Conservation (phyloP, 2,329 filamentous ascomycete genomes). For the Aspergillus pseudoglaucus region DNA sequence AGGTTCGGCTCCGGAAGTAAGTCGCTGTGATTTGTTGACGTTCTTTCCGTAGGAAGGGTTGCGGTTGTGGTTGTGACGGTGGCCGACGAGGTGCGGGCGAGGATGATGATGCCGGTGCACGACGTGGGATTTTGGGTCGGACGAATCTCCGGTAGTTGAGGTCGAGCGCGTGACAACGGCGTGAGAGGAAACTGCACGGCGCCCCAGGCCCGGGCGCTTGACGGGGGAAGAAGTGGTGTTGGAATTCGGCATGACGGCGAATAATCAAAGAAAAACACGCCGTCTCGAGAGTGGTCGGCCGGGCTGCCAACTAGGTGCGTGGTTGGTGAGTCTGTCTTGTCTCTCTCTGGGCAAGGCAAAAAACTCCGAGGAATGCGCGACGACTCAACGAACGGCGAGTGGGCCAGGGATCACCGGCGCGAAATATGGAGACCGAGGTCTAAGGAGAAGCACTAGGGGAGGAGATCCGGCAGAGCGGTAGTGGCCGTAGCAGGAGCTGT, state of each 20-base stretch:
- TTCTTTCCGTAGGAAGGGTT: conserved; percentile 41
- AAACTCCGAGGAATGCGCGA: neutral
- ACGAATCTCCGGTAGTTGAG: conserved; percentile 25
- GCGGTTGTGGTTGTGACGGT: conserved; percentile 32
- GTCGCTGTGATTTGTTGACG: conserved; percentile 37
- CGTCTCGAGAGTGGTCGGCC: neutral
- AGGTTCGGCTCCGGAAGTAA: conserved; percentile 25
- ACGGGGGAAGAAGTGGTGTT: conserved; percentile 28
- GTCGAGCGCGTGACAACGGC: conserved; percentile 32
- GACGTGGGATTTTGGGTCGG: conserved; percentile 21
- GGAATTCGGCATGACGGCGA: conserved; percentile 17
- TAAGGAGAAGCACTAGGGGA: neutral
- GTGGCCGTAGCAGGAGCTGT: no score
- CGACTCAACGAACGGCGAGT: neutral
- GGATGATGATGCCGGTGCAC: conserved; percentile 30
- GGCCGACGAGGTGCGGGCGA: conserved; percentile 39
- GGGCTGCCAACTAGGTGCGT: neutral
- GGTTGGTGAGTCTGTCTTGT: neutral
- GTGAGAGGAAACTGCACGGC: conserved; percentile 36
- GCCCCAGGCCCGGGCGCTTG: conserved; percentile 35
- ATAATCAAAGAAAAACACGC: neutral
- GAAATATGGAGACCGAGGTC: neutral
- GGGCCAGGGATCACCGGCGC: neutral
- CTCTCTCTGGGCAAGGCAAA: neutral
- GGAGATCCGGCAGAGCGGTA: neutral